A percentile compares a stretch with the other conserved stretches of the same genome.
Evolutionary conservation across 139 green algal genomes (phyloP).

Genomic region (Chlamydomonas incerta): DNA sequence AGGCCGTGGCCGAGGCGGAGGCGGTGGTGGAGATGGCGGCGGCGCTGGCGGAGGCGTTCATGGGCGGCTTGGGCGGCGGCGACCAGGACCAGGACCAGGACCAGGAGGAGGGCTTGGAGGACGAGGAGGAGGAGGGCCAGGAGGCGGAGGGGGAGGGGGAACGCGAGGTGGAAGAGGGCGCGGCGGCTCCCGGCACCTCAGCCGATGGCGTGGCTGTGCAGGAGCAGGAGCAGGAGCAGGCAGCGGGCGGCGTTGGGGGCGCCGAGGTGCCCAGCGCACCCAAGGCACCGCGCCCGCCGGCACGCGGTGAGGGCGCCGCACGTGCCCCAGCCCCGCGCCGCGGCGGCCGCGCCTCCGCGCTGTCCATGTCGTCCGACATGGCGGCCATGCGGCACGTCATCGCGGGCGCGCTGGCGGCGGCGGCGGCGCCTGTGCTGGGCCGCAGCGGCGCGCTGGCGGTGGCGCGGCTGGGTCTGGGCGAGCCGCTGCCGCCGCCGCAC

Average conservation of each 20-base stretch:
- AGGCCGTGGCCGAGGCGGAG: conserved; percentile 24
- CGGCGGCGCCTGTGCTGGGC: conserved; percentile 23
- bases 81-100: not conserved
- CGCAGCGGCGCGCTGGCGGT: conserved; percentile 17
- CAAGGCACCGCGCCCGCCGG: not conserved
- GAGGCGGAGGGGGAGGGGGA: not conserved
- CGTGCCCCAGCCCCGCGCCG: not conserved
- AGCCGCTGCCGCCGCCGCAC: not conserved
- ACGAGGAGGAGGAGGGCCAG: not conserved
- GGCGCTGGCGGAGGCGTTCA: conserved; percentile 2
- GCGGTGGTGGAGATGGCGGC: conserved; percentile 37
- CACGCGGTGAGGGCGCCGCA: not conserved
- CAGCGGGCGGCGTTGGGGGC: too few relatives aligned
- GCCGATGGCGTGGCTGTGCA: not conserved
- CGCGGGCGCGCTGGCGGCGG: conserved; percentile 21
- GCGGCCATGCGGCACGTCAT: conserved; percentile 3
- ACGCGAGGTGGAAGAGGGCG: not conserved
- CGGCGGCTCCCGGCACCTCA: too few relatives aligned
- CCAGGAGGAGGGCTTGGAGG: not conserved
- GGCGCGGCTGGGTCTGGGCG: conserved; percentile 7
- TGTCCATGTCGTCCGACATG: not conserved
- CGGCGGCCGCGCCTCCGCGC: not conserved
- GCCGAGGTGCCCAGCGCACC: too few relatives aligned
- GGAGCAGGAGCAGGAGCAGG: not conserved
- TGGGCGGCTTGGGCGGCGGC: not conserved